Evolutionary conservation across 345 rosid genomes (phyloP).

Genomic region (Dipteronia dyeriana): DNA sequence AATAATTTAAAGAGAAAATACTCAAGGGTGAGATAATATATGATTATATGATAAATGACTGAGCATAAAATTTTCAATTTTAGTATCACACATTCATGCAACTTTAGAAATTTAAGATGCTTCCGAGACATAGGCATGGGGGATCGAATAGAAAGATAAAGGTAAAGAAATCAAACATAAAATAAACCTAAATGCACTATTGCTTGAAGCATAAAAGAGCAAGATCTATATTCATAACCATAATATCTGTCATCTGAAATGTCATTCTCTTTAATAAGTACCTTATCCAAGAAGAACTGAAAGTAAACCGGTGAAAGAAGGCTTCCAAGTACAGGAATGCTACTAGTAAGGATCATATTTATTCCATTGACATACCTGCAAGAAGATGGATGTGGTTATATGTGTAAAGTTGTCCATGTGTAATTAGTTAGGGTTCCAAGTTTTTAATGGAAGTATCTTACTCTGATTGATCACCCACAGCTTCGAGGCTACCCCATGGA

Average conservation of each 20-base stretch:
- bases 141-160: neutral
- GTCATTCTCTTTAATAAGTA: conserved; percentile 17
- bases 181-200: neutral
- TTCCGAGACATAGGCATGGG: neutral
- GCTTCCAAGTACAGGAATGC: conserved; percentile 66
- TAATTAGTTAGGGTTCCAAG: neutral
- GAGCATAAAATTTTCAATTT: neutral
- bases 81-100: neutral
- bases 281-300: conserved; percentile 88
- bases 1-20: neutral
- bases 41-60: neutral
- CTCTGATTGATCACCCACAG: conserved; percentile 99
- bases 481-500: conserved; percentile 94
- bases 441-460: conserved; percentile 31
- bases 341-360: conserved; percentile 55
- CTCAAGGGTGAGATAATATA: neutral
- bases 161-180: neutral
- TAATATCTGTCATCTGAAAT: conserved; percentile 7
- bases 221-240: neutral
- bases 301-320: conserved; percentile 69
- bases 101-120: neutral
- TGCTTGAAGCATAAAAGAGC: neutral
- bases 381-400: conserved; percentile 29
- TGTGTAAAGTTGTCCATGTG: neutral
- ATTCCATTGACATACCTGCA: conserved; percentile 76